Conservation (phyloP, 2,329 filamentous ascomycete genomes). For the Talaromyces sp. region DNA sequence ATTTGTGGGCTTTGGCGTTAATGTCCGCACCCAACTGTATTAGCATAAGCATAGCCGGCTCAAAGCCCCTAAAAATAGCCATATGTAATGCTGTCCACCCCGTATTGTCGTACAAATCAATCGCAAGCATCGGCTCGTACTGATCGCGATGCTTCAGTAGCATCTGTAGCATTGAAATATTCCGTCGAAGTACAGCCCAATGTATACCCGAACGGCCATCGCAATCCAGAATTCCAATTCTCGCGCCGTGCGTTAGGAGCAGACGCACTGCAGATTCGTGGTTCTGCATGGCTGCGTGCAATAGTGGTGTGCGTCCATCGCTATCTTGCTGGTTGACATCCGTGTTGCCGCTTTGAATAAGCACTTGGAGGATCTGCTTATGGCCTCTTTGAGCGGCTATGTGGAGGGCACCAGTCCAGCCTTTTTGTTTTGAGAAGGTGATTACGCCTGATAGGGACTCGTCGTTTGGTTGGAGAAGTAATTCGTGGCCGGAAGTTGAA, state of each 20-base stretch:
- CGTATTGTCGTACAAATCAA: conserved; percentile 11
- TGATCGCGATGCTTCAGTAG: neutral
- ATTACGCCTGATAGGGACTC: neutral
- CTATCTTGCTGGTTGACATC: conserved; percentile 15
- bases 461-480: neutral
- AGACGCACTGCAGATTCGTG: neutral
- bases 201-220: neutral
- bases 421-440: neutral
- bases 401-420: neutral
- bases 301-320: neutral
- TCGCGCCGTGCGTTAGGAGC: neutral
- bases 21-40: conserved; percentile 25
- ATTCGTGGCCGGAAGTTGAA: neutral
- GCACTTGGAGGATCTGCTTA: conserved; percentile 9
- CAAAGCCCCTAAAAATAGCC: conserved; percentile 24
- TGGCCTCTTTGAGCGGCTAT: conserved; percentile 10
- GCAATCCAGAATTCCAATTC: neutral
- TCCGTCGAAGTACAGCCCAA: neutral
- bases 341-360: neutral
- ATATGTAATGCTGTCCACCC: conserved; percentile 28
- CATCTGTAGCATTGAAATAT: neutral
- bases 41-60: conserved; percentile 23
- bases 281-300: neutral
- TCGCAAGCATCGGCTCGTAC: conserved; percentile 4
- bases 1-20: conserved; percentile 18